Base-by-base conservation (phyloP, 2,329 filamentous ascomycete genomes). In the Alternaria dauci region DNA sequence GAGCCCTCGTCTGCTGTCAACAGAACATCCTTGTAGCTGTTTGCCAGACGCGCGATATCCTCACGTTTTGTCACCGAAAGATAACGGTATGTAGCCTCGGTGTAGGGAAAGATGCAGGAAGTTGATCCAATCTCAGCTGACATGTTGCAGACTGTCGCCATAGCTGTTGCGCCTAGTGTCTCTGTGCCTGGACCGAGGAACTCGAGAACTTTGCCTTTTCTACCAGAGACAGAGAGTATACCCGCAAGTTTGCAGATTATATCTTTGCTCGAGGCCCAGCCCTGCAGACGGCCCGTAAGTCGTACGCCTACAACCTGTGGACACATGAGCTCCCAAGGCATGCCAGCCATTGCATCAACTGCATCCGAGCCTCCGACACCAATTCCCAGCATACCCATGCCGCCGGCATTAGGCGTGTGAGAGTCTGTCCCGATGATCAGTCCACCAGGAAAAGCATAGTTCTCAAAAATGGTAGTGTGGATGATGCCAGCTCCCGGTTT, bases 391-490 rank as follows among this genome's bases (percentile, higher is more conserved):
- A 79, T 78, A 2, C 71, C 73, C 70, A 79, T 71, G 0, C 77
- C 77, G 1, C 74, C 77, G 4, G 75, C 75, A 42, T 79, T 79
- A 4, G 78, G 78, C 2, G 77, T 79, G 52, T 79, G 76, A 1
- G 78, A 79, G 51, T 79, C 77, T 2, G 76, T 79, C 0, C 76
- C 77, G 23, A 79, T 77, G 5, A 79, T 73, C 0, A 79, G 42
- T 1, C 77, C 77, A 2, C 78, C 76, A 1, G 77, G 77, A 9
- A 75, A 71, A 8, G 69, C 75, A 52, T 81, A 80, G 52, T 81
- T 79, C 60, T 81, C 79, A 39, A 81, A 79, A 18, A 80, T 76
- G 0, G 77, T 80, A 0, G 72, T 77, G 62, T 81, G 79, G 20
- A 81, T 70, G 38, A 71, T 71, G 23, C 67, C 66, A 7, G 68